Conservation (phyloP, 2,329 filamentous ascomycete genomes). For the Chaetomium sp. region DNA sequence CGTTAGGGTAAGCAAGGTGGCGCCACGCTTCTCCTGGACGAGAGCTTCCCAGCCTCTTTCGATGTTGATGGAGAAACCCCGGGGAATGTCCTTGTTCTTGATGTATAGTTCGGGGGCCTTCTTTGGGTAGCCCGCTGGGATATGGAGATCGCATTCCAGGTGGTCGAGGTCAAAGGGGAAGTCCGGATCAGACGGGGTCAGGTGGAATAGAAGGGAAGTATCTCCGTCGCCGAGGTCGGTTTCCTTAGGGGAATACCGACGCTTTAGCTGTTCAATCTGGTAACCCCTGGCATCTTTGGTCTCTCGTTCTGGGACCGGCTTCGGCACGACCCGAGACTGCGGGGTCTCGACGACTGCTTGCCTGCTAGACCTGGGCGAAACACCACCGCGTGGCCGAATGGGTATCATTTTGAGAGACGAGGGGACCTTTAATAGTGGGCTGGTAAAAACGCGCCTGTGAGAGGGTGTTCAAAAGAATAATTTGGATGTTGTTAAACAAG, state of each 20-base stretch:
- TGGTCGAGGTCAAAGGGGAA: conserved; percentile 76
- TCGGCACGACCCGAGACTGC: conserved; percentile 57
- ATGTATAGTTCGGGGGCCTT: conserved; percentile 62
- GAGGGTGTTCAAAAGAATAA: neutral
- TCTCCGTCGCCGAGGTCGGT: conserved; percentile 49
- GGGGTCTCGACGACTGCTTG: conserved; percentile 53
- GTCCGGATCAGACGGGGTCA: conserved; percentile 77
- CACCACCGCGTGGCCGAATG: conserved; percentile 26
- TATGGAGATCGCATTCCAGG: conserved; percentile 66
- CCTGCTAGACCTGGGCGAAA: conserved; percentile 29
- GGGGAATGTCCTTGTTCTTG: conserved; percentile 53
- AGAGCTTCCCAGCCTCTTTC: conserved; percentile 72
- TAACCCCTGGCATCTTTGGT: conserved; percentile 70
- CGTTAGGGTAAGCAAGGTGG: conserved; percentile 66
- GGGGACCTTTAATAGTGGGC: neutral
- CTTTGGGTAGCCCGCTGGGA: conserved; percentile 66
- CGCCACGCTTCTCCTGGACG: conserved; percentile 54
- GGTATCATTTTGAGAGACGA: conserved; percentile 29
- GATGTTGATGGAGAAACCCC: conserved; percentile 73
- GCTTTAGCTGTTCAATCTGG: conserved; percentile 71
- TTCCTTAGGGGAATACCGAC: conserved; percentile 61
- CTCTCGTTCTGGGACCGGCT: conserved; percentile 67
- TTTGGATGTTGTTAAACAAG: neutral
- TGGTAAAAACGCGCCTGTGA: neutral
- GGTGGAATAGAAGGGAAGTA: conserved; percentile 63